Evolutionary conservation across 1,284 basidiomycete genomes (phyloP).

Genomic region (Naganishia sp.): DNA sequence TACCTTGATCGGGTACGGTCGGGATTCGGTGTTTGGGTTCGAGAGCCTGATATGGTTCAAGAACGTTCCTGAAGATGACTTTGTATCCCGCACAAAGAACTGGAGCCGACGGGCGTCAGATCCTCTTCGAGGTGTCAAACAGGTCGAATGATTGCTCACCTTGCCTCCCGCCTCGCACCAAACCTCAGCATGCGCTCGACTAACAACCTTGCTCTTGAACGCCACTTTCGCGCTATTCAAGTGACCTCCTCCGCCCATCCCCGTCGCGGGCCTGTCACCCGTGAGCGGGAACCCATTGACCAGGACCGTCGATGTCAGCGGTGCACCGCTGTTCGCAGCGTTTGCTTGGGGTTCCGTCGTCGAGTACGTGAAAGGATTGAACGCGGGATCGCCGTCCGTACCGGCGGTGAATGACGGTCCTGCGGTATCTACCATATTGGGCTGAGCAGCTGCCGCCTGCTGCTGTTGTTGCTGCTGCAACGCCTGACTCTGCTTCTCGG

Average conservation of each 20-base stretch:
- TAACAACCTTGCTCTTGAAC: conserved; percentile 96
- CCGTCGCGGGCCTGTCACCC: conserved; percentile 20
- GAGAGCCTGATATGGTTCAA: conserved; percentile 90
- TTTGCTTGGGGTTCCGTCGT: background rate
- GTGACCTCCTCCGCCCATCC: conserved; percentile 56
- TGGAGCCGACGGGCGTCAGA: conserved; percentile 37
- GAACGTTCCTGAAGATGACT: conserved; percentile 89
- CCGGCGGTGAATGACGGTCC: conserved; percentile 60
- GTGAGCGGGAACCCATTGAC: conserved; percentile 25
- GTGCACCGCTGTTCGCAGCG: background rate
- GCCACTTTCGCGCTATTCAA: conserved; percentile 79
- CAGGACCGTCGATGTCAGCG: conserved; percentile 16
- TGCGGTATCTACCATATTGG: background rate
- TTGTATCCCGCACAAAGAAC: conserved; percentile 91
- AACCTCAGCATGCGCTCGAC: conserved; percentile 89
- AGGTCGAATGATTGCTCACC: conserved; percentile 44
- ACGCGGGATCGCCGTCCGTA: conserved; percentile 32
- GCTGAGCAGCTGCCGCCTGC: background rate
- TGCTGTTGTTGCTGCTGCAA: conserved; percentile 12
- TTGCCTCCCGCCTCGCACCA: conserved; percentile 68
- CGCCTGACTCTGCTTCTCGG: conserved; percentile 59
- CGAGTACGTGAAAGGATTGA: conserved; percentile 20
- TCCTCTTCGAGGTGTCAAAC: background rate
- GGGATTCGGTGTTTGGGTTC: conserved; percentile 76
- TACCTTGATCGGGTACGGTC: conserved; percentile 72